Evolutionary conservation across 495 filamentous ascomycete genomes (phyloP), one percentile per base, ranked within the genome.

Genomic region (Lindgomyces ingoldianus): DNA sequence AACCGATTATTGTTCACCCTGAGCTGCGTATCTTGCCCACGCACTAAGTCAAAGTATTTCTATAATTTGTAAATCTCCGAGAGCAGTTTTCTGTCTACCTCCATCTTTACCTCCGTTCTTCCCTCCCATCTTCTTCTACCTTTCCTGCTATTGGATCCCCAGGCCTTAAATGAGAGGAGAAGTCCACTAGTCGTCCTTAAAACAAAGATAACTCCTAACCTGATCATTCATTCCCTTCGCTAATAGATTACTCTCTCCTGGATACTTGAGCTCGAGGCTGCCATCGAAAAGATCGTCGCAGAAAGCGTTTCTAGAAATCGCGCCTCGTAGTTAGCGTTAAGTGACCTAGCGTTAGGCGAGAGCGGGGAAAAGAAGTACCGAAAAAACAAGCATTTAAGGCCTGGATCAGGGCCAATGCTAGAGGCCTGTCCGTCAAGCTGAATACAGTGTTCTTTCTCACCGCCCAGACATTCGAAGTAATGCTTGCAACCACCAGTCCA

Each of bases 171-270:
- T 8, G 4, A 46, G n/a, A 18, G 44, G 4, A 46, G 22, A 12
- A 19, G 9, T 19, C 18, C 45, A 48, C 19, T 21, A 48, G 9
- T 21, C 45, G 8, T 60, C 51, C 52, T 39, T 18, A 56, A 47
- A 59, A 41, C 62, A 65, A 10, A 41, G 26, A 59, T 58, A 65
- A 52, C 62, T 58, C 52, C 52, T 30, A 4, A 59, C 36, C 18
- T 10, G 18, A 59, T 65, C 62, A 46, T 65, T 65, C 62, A 53
- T 58, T 19, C 27, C n/a, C 3, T 22, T 52, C 11, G 27, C 19
- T 30, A 39, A 18, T 54, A 59, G 25, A 25, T 58, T 45, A 1
- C 44, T 46, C 30, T 18, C 9, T 1, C 52, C 62, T 16, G 54
- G 62, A n/a, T 42, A 52, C 21, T 8, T 21, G 2, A 65, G 6